A percentile compares a stretch with the other conserved stretches of the same genome.
Conservation (phyloP, 345 rosid genomes). For the Brassica nigra region DNA sequence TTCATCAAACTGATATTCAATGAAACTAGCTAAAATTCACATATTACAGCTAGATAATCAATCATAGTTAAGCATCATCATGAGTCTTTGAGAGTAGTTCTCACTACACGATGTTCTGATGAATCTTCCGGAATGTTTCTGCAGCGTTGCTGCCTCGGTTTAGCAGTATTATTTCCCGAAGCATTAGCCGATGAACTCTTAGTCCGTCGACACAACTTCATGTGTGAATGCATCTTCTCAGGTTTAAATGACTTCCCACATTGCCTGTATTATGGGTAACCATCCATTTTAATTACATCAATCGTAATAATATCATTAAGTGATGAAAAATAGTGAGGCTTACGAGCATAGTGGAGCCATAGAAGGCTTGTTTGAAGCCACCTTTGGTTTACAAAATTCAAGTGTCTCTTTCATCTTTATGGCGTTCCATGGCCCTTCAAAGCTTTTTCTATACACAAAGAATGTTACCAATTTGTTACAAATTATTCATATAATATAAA, state of each 20-base stretch:
- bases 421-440: slow-evolving; percentile 43
- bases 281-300: neutral
- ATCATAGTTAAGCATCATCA: slow-evolving; percentile 1
- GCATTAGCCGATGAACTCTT: slow-evolving; percentile 38
- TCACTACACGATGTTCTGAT: slow-evolving; percentile 25
- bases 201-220: slow-evolving; percentile 67
- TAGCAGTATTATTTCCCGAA: slow-evolving; percentile 3
- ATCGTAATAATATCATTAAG: neutral
- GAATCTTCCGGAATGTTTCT: slow-evolving; percentile 17
- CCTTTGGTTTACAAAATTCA: slow-evolving; percentile 45
- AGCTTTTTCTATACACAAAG: slow-evolving; percentile 43
- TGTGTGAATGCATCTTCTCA: slow-evolving; percentile 71
- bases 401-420: slow-evolving; percentile 42
- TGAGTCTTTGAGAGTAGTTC: slow-evolving; percentile 28
- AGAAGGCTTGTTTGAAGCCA: slow-evolving; percentile 32
- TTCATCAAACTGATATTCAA: neutral
- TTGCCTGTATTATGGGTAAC: slow-evolving; percentile 52
- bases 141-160: slow-evolving; percentile 32
- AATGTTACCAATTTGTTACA: slow-evolving; percentile 7
- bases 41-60: neutral
- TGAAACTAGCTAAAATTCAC: neutral
- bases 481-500: neutral
- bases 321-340: slow-evolving; percentile 29
- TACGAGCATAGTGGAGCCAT: slow-evolving; percentile 71
- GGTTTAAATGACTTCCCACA: slow-evolving; percentile 76